Percentiles rank a stretch among this genome's conserved stretches.
phyloP scores from a whole-genome alignment of 257 asterid species.

The Marsdenia floribunda region DNA sequence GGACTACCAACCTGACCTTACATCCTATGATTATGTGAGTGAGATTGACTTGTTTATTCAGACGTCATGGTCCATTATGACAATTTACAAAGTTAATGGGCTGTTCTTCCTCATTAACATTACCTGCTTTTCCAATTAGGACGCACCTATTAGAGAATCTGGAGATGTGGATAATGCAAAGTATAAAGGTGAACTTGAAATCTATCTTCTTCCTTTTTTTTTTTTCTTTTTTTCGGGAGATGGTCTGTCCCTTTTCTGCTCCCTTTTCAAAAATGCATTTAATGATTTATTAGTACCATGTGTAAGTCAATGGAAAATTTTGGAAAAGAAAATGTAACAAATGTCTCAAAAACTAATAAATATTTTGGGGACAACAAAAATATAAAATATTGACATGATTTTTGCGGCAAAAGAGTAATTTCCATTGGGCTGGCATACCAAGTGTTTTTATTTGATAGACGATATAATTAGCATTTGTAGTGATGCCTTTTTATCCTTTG shows the following conservation, averaged over 20 bases:
- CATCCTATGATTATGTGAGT: slow-evolving; percentile 96
- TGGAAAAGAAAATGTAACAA: too few species aligned
- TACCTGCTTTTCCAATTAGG: slow-evolving; percentile 39
- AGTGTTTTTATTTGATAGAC: neutral
- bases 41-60: slow-evolving; percentile 18
- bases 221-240: neutral
- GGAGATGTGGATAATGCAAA: slow-evolving; percentile 83
- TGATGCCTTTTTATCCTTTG: neutral
- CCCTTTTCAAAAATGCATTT: too few species aligned
- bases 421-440: neutral
- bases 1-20: slow-evolving; percentile 82
- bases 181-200: slow-evolving; percentile 53
- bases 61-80: slow-evolving; percentile 12
- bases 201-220: neutral
- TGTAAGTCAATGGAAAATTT: too few species aligned
- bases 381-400: too few species aligned
- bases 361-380: too few species aligned
- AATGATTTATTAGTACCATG: too few species aligned
- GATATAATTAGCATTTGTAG: neutral
- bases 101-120: slow-evolving; percentile 23
- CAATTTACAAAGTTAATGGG: slow-evolving; percentile 16
- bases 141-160: slow-evolving; percentile 93
- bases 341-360: too few species aligned
- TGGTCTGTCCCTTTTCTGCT: neutral
- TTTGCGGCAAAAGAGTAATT: neutral